A percentile compares a stretch with the other conserved stretches of the same genome.
Conservation (phyloP, 257 asterid species). For the Fraxinus americana region DNA sequence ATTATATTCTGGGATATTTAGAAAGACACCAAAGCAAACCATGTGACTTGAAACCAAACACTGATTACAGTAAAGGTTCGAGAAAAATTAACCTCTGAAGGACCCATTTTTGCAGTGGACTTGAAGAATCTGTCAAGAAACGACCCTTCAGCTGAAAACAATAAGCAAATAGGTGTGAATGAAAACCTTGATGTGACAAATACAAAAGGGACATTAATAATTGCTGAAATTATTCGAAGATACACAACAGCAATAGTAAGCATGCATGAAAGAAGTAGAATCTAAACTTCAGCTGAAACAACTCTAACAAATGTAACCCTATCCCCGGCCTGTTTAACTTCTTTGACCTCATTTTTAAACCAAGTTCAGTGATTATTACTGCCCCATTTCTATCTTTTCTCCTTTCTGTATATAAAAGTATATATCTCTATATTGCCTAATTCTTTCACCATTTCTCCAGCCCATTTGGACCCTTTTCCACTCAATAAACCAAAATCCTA, state of each 20-base stretch:
- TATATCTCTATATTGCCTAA: not conserved
- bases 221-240: not conserved
- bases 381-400: not conserved
- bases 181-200: not conserved
- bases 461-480: conserved; percentile 8
- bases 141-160: conserved; percentile 72
- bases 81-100: conserved; percentile 56
- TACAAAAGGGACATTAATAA: not conserved
- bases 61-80: not conserved
- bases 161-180: conserved; percentile 14
- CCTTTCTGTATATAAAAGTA: not conserved
- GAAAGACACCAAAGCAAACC: conserved; percentile 16
- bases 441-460: not conserved
- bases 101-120: conserved; percentile 74
- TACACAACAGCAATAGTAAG: not conserved
- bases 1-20: conserved; percentile 9
- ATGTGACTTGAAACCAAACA: not conserved
- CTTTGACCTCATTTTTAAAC: not conserved
- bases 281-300: not conserved
- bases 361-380: not conserved
- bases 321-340: not conserved
- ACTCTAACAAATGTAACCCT: not conserved
- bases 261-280: not conserved
- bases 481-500: not conserved
- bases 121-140: conserved; percentile 84